phyloP scores from a whole-genome alignment of 768 basidiomycete genomes.

The Ramaria sp. region DNA sequence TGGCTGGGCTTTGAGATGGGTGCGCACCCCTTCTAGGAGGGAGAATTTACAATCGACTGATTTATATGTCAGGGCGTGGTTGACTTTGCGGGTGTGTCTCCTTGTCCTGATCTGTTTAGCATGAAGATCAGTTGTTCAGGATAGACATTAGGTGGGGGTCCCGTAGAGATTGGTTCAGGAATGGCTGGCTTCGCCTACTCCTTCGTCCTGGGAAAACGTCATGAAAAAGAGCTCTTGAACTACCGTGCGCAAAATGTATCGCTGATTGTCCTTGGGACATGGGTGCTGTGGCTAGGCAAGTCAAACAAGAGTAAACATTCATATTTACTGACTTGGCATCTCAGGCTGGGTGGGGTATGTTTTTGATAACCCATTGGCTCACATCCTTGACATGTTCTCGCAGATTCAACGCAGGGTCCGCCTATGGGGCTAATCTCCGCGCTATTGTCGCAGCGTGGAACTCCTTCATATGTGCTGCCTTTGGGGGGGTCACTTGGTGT shows the following conservation, averaged over 20 bases:
- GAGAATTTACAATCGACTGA: not conserved
- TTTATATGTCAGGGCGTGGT: conserved; percentile 41
- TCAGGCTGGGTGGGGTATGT: conserved; percentile 9
- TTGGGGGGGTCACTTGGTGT: conserved; percentile 78
- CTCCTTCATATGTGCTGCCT: conserved; percentile 76
- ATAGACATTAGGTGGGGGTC: conserved; percentile 52
- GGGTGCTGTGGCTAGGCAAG: conserved; percentile 77
- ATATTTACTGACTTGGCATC: not conserved
- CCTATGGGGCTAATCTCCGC: conserved; percentile 80
- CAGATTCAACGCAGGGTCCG: conserved; percentile 87
- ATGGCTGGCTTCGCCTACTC: conserved; percentile 78
- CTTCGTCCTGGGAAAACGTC: conserved; percentile 75
- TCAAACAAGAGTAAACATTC: conserved; percentile 35
- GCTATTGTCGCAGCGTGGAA: conserved; percentile 82
- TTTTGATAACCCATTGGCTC: not conserved
- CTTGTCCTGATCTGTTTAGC: conserved; percentile 17
- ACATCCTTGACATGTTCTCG: not conserved
- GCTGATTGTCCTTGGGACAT: conserved; percentile 73
- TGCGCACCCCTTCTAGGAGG: not conserved
- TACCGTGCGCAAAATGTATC: conserved; percentile 87
- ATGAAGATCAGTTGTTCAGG: conserved; percentile 6
- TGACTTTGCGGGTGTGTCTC: conserved; percentile 67
- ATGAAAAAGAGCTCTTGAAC: conserved; percentile 58
- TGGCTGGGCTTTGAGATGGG: conserved; percentile 76
- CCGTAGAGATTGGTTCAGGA: conserved; percentile 82